A percentile compares a stretch with the other conserved stretches of the same genome.
Conservation (phyloP, 169 alveolate genomes). For the Amoebophrya sp. region DNA sequence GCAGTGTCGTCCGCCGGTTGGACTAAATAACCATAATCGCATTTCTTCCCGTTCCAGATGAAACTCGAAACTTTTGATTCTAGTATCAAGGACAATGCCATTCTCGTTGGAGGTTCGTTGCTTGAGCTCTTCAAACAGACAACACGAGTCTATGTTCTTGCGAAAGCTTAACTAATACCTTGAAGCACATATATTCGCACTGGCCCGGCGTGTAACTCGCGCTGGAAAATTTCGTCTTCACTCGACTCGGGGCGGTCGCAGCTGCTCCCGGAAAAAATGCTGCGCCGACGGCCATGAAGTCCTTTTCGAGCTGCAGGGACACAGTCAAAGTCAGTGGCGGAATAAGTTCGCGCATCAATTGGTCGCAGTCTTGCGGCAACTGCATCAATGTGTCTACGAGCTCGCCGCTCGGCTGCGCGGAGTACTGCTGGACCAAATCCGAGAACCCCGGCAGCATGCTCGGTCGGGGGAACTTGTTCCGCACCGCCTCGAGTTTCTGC, state of each 20-base stretch:
- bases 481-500: neutral
- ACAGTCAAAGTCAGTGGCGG: neutral
- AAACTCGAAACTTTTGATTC: too few relatives aligned
- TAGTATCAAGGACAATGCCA: too few relatives aligned
- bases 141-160: too few relatives aligned
- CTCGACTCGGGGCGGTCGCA: neutral
- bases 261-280: neutral
- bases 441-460: neutral
- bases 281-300: neutral
- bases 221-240: neutral
- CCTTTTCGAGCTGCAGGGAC: neutral
- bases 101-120: too few relatives aligned
- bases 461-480: neutral
- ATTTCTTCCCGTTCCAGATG: too few relatives aligned
- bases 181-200: too few relatives aligned
- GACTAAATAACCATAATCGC: too few relatives aligned
- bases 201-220: too few relatives aligned
- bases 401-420: neutral
- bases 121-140: too few relatives aligned
- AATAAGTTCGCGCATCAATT: neutral
- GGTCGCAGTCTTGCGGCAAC: neutral
- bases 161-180: too few relatives aligned
- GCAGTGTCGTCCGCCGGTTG: too few relatives aligned
- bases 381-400: neutral
- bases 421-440: neutral